These are phyloP conservation scores for Fusarium acutatum DNA, from an alignment of 2,329 filamentous ascomycete species.

Conservation along the genomic window DNA sequence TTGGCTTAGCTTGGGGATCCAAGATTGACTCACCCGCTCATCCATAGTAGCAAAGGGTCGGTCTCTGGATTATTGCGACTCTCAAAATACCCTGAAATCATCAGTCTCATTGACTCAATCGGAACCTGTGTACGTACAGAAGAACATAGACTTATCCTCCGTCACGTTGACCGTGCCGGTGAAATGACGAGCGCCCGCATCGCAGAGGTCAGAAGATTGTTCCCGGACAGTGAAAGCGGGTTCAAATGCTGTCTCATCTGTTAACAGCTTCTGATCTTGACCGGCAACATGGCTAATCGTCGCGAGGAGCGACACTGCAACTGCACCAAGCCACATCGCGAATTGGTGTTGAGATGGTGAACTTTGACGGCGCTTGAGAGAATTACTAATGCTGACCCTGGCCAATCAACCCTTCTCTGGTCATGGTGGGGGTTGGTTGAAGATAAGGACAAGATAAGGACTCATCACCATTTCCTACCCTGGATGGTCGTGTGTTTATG, in stretches of 20 bases:
- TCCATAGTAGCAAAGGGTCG: constrained; percentile 27
- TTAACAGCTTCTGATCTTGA: constrained; percentile 8
- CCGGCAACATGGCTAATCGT: neutral
- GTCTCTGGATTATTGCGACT: constrained; percentile 18
- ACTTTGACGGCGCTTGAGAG: neutral
- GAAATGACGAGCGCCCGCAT: constrained; percentile 19
- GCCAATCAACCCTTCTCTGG: neutral
- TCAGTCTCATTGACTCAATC: too few relatives aligned
- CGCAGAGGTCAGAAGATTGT: constrained; percentile 14
- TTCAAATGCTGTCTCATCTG: neutral
- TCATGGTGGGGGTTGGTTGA: neutral
- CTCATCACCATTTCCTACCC: fast-evolving
- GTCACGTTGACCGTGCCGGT: constrained; percentile 24
- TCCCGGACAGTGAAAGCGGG: constrained; percentile 1
- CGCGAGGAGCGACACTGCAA: neutral
- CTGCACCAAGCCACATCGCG: neutral
- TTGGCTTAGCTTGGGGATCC: neutral
- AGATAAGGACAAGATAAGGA: neutral
- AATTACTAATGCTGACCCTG: neutral
- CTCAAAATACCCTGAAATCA: constrained; percentile 3
- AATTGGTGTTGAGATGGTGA: neutral
- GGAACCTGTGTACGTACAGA: constrained; percentile 1
- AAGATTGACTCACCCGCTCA: constrained; percentile 13
- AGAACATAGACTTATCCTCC: constrained; percentile 27
- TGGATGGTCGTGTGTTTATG: neutral